Evolutionary conservation across 208 protist genomes (phyloP).

Genomic region (Novymonas esmeraldas): DNA sequence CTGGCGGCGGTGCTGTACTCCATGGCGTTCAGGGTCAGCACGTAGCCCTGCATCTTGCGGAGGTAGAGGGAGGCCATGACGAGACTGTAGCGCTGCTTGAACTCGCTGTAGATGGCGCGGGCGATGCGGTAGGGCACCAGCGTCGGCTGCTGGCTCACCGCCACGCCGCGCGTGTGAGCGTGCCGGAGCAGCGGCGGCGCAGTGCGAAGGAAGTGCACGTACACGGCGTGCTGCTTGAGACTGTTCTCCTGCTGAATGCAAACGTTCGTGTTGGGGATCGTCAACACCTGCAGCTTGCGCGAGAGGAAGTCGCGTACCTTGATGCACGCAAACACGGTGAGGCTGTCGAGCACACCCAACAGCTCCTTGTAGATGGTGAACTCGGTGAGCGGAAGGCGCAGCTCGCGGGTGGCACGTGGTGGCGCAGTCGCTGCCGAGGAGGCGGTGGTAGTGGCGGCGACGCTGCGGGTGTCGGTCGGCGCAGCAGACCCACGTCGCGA

Average conservation of each 20-base stretch:
- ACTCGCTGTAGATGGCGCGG: constrained; percentile 72
- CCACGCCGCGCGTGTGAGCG: constrained; percentile 21
- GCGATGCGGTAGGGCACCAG: constrained; percentile 69
- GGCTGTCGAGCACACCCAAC: constrained; percentile 56
- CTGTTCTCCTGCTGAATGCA: constrained; percentile 86
- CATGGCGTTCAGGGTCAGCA: constrained; percentile 74
- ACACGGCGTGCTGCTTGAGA: constrained; percentile 66
- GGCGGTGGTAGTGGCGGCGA: background rate
- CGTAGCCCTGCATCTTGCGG: constrained; percentile 71
- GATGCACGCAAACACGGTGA: constrained; percentile 79
- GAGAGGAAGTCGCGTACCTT: constrained; percentile 75
- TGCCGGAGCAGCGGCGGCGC: constrained; percentile 60
- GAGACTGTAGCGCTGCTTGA: constrained; percentile 69
- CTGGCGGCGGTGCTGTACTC: constrained; percentile 52
- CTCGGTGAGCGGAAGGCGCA: constrained; percentile 46
- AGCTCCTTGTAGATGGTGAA: constrained; percentile 67
- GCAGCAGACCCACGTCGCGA: background rate
- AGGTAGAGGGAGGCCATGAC: constrained; percentile 81
- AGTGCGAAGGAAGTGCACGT: constrained; percentile 73
- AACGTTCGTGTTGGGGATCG: constrained; percentile 77
- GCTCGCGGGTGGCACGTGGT: constrained; percentile 21
- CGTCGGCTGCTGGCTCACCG: constrained; percentile 30
- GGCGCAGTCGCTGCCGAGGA: background rate
- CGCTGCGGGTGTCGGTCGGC: background rate
- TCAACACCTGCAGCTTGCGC: constrained; percentile 67